Evolutionary conservation across 2,329 filamentous ascomycete genomes (phyloP), one percentile per base, ranked within the genome.

Genomic region (Alternaria incomplexa): DNA sequence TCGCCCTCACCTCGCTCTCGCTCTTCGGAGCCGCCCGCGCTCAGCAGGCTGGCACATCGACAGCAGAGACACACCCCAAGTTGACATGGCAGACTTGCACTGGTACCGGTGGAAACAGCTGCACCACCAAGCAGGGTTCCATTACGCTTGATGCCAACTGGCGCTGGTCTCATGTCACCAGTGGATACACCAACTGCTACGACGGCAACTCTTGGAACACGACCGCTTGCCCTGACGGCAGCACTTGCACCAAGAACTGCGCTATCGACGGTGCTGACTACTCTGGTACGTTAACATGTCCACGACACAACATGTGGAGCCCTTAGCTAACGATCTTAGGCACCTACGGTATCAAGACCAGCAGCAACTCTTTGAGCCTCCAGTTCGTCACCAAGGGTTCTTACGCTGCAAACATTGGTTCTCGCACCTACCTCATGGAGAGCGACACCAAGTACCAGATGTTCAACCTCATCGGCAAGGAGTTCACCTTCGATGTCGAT

Each of bases 351-450:
- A 84, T 87, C 70, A 84, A 81, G 43, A 81, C 87, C 59, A 83
- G 80, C 71, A 84, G 83, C 69, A 82, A 82, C 73, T 78, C 83
- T 62, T 80, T 89, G 68, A 85, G 79, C 70, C 80, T 89, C 66
- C 85, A 85, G 76, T 88, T 89, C 69, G 85, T 88, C 66, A 88
- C 86, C 65, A 81, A 85, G 70, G 80, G 82, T 70, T 67, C 72
- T 23, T 82, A 81, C 76, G 79, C 75, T 25, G 79, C 70, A 65
- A 82, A 82, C 68, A 72, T 82, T 48, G 80, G 80, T 56, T 81
- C 79, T 44, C 80, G 81, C 64, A 79, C 78, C 64, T 82, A 82
- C 72, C 73, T 82, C 57, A 79, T 82, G 77, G 80, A 79, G 67
- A 64, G 61, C 59, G 78, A 80, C 62, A 75, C 64, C 69, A 80